These are phyloP conservation scores for Hypoxylon rickii DNA, from an alignment of 495 filamentous ascomycete genomes.

Conservation along the genomic window DNA sequence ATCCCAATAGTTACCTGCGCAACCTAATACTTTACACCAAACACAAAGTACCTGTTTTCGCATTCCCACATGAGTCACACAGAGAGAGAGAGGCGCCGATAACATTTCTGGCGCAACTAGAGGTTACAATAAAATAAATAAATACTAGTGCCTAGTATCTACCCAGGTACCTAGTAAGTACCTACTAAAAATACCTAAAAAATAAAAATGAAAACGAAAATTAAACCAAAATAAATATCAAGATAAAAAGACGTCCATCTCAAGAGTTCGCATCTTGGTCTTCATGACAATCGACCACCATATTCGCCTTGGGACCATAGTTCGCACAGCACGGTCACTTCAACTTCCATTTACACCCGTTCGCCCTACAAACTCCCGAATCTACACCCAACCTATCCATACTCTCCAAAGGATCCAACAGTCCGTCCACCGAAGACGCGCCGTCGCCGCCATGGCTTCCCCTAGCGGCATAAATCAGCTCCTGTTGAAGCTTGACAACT, in stretches of 20 bases:
- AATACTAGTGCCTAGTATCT: too few species aligned
- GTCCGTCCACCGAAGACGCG: slow-evolving; percentile 25
- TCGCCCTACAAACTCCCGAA: not conserved
- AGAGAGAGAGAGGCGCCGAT: too few species aligned
- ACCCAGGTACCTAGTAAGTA: too few species aligned
- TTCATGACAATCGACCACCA: slow-evolving; percentile 19
- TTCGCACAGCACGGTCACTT: slow-evolving; percentile 1
- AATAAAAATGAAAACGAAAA: too few species aligned
- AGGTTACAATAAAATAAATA: not conserved
- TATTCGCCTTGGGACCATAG: slow-evolving; percentile 8
- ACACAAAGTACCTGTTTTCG: too few species aligned
- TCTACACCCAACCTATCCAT: not conserved
- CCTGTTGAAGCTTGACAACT: slow-evolving; percentile 43
- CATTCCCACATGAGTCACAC: slow-evolving; percentile 30
- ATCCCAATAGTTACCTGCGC: too few species aligned
- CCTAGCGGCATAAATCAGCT: slow-evolving; percentile 41
- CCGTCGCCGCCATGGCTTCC: slow-evolving; percentile 34
- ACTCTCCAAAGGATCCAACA: not conserved
- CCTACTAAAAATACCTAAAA: too few species aligned
- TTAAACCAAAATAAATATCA: too few species aligned
- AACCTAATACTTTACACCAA: too few species aligned
- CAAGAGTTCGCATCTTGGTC: not conserved
- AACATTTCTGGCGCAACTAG: too few species aligned
- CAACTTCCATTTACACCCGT: slow-evolving; percentile 14
- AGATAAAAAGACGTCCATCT: too few species aligned